A percentile compares a stretch with the other conserved stretches of the same genome.
Conservation (phyloP, 805 yeast genomes). For the Jamesozyma lodderae region DNA sequence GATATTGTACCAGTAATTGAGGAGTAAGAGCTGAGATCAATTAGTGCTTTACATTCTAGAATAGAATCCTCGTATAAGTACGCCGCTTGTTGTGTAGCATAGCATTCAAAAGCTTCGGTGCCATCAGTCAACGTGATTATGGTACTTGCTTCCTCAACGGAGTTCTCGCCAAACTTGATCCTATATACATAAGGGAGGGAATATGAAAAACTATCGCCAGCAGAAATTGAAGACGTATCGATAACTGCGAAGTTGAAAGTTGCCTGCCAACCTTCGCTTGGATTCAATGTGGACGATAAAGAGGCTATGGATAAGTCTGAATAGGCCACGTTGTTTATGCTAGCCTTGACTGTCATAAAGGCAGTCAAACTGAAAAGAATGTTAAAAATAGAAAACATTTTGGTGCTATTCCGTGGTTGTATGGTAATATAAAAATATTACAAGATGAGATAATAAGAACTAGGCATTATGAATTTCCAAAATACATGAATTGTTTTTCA, state of each 20-base stretch:
- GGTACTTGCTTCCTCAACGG: slow-evolving; percentile 6
- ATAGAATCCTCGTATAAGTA: slow-evolving; percentile 24
- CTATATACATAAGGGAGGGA: slow-evolving; percentile 29
- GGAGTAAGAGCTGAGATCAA: slow-evolving; percentile 12
- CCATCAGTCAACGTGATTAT: slow-evolving; percentile 21
- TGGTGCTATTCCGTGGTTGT: too few relatives aligned
- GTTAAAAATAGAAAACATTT: too few relatives aligned
- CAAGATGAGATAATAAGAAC: too few relatives aligned
- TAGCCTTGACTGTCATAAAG: slow-evolving; percentile 12
- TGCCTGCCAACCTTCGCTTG: slow-evolving; percentile 31
- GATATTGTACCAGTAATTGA: slow-evolving; percentile 25
- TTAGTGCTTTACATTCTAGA: slow-evolving; percentile 24
- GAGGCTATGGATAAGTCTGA: slow-evolving; percentile 12
- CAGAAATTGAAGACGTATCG: slow-evolving; percentile 11
- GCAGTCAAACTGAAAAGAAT: too few relatives aligned
- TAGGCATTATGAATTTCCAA: too few relatives aligned
- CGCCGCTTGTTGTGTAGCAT: slow-evolving; percentile 31
- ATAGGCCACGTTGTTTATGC: slow-evolving; percentile 8
- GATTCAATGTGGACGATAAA: slow-evolving; percentile 9
- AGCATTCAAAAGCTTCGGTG: slow-evolving; percentile 25
- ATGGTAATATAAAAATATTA: too few relatives aligned
- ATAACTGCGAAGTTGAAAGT: slow-evolving; percentile 22
- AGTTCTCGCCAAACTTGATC: slow-evolving; percentile 25
- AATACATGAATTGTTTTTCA: too few relatives aligned
- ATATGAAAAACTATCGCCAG: slow-evolving; percentile 25